Evolutionary conservation across 1,139 yeast species (phyloP).

Genomic region (Zygoascus meyerae): DNA sequence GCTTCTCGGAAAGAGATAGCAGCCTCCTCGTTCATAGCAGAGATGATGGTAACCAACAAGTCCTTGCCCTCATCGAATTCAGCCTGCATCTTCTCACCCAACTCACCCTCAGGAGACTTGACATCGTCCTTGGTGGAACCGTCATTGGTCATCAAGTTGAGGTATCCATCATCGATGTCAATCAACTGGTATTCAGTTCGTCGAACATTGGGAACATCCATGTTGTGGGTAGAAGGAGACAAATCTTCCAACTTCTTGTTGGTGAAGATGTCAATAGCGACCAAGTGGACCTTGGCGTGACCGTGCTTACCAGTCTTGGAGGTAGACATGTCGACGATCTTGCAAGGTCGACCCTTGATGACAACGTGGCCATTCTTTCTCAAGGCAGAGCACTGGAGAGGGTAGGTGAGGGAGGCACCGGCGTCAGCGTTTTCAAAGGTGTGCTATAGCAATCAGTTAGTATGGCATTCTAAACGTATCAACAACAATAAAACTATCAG

Average conservation of each 20-base stretch:
- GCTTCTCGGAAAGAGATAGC: slow-evolving; percentile 97
- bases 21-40: slow-evolving; percentile 99
- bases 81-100: slow-evolving; percentile 85
- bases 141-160: slow-evolving; percentile 89
- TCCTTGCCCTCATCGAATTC: slow-evolving; percentile 98
- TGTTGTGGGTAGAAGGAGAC: slow-evolving; percentile 99
- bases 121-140: slow-evolving; percentile 99
- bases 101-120: slow-evolving; percentile 95
- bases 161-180: slow-evolving; percentile 97
- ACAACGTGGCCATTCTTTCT: slow-evolving; percentile 99
- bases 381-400: slow-evolving; percentile 99
- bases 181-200: slow-evolving; percentile 96
- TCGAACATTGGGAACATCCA: slow-evolving; percentile 97
- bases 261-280: slow-evolving; percentile 97
- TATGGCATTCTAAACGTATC: not conserved
- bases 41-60: slow-evolving; percentile 85
- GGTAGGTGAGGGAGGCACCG: slow-evolving; percentile 98
- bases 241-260: slow-evolving; percentile 99
- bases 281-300: slow-evolving; percentile 99
- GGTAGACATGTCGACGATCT: slow-evolving; percentile 99
- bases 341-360: slow-evolving; percentile 99
- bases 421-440: slow-evolving; percentile 97
- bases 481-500: not conserved
- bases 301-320: slow-evolving; percentile 99
- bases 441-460: slow-evolving; percentile 45